Evolutionary conservation across 2,329 filamentous ascomycete species (phyloP).

Genomic region (Colletotrichum higginsianum): DNA sequence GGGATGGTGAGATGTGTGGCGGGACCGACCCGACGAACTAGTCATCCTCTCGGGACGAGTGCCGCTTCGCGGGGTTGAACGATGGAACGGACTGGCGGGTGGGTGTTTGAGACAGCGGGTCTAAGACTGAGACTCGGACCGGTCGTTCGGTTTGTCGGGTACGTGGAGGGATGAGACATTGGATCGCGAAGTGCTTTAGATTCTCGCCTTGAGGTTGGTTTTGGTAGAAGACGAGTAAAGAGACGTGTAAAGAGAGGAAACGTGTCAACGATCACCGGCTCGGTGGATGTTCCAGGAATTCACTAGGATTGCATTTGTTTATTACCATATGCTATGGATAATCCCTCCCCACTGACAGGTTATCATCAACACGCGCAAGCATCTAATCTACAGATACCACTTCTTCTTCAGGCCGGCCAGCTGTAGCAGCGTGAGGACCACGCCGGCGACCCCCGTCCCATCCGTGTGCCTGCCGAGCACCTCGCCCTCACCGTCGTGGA

Average conservation of each 20-base stretch:
- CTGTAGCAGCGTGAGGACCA: constrained; percentile 53
- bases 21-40: neutral
- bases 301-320: too few species aligned
- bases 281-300: neutral
- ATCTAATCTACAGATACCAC: constrained; percentile 46
- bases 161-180: neutral
- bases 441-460: constrained; percentile 52
- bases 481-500: constrained; percentile 48
- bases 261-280: neutral
- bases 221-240: too few species aligned
- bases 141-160: neutral
- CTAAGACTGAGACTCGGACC: neutral
- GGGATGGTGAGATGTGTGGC: constrained; percentile 1
- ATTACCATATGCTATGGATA: neutral
- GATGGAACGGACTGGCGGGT: neutral
- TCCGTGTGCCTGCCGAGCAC: constrained; percentile 55
- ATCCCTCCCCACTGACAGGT: too few species aligned
- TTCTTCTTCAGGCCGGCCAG: constrained; percentile 50
- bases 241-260: neutral
- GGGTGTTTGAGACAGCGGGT: neutral
- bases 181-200: neutral
- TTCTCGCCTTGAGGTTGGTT: too few species aligned
- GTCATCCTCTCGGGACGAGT: neutral
- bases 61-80: too few species aligned
- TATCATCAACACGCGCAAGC: too few species aligned